Conservation (phyloP, 208 protist genomes). For the Trypanosoma congolense region DNA sequence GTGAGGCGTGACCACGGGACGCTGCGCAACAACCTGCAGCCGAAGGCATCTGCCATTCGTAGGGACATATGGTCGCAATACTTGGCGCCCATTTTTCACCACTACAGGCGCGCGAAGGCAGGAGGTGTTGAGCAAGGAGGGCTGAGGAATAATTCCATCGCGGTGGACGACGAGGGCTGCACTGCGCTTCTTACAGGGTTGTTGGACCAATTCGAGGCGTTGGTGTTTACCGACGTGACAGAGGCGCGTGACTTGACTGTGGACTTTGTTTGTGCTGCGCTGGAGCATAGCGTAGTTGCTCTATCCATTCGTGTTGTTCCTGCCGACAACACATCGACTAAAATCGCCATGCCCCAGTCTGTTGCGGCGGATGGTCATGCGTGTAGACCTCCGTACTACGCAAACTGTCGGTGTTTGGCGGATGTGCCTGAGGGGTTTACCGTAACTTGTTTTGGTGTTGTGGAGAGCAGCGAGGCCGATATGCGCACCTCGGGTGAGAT, state of each 20-base stretch:
- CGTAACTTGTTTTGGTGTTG: constrained; percentile 66
- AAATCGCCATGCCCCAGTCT: no score
- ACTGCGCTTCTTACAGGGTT: constrained; percentile 29
- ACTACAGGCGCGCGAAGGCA: constrained; percentile 27
- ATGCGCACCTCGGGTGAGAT: constrained; percentile 38
- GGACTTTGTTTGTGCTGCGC: constrained; percentile 41
- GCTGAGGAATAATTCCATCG: background rate
- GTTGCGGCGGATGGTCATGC: no score
- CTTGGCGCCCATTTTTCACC: constrained; percentile 46
- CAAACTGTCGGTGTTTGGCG: constrained; percentile 30
- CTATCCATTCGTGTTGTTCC: constrained; percentile 34
- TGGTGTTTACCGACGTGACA: constrained; percentile 30
- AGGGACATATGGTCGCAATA: constrained; percentile 53
- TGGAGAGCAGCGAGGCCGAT: constrained; percentile 68
- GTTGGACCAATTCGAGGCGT: constrained; percentile 16
- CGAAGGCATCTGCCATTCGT: constrained; percentile 42
- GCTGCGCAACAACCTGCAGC: constrained; percentile 8
- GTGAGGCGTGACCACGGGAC: constrained; percentile 23
- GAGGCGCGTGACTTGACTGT: constrained; percentile 13
- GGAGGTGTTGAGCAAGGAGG: background rate
- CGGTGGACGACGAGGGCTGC: background rate
- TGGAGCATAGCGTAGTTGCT: constrained; percentile 73
- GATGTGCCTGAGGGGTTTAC: constrained; percentile 48
- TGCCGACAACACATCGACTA: no score
- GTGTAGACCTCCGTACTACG: no score